phyloP scores from a whole-genome alignment of 148 eudicot genomes.

The Diospyros kaki region DNA sequence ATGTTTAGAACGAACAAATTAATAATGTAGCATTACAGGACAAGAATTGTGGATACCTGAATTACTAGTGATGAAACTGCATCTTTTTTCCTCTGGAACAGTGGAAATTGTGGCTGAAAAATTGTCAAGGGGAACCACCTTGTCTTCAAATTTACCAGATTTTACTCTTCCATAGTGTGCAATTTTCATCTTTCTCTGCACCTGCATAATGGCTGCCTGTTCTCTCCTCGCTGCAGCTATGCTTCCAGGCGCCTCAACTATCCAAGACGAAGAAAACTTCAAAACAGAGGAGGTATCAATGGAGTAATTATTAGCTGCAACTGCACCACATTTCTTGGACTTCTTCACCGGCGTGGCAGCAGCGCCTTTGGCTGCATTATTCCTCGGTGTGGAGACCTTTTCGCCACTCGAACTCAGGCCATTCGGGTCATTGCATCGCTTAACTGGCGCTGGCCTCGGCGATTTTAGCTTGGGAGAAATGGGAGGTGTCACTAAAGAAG shows the following conservation, averaged over 20 bases:
- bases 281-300: neutral
- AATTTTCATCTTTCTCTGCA: slow-evolving; percentile 55
- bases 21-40: neutral
- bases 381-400: slow-evolving; percentile 15
- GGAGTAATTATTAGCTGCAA: neutral
- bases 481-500: slow-evolving; percentile 24
- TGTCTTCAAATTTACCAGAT: slow-evolving; percentile 28
- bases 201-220: slow-evolving; percentile 54
- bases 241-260: slow-evolving; percentile 52
- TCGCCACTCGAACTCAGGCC: slow-evolving; percentile 24
- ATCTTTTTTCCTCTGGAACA: slow-evolving; percentile 36
- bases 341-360: slow-evolving; percentile 14
- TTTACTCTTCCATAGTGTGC: slow-evolving; percentile 66
- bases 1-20: too few species aligned
- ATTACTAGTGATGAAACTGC: slow-evolving; percentile 57
- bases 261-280: slow-evolving; percentile 19
- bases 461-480: slow-evolving; percentile 42
- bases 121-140: slow-evolving; percentile 20
- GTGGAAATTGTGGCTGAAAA: neutral
- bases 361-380: neutral
- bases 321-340: slow-evolving; percentile 18
- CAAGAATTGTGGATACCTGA: slow-evolving; percentile 38
- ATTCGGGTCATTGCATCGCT: slow-evolving; percentile 23
- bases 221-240: slow-evolving; percentile 60
- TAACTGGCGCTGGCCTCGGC: slow-evolving; percentile 17